Conservation (phyloP, 352 stramenopile species). For the Phytophthora colocasiae region DNA sequence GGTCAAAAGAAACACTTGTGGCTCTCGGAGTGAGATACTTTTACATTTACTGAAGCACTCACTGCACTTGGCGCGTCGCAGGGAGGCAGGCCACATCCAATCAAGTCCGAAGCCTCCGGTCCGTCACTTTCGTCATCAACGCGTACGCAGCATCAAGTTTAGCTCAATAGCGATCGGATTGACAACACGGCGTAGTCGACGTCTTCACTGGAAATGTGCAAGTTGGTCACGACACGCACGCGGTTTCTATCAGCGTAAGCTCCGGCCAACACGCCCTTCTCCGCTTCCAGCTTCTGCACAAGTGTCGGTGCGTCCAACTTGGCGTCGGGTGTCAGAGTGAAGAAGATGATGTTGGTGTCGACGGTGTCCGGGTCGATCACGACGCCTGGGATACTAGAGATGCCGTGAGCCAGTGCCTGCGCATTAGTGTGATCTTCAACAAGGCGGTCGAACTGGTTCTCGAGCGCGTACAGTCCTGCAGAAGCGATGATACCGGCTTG, state of each 20-base stretch:
- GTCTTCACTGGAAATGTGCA: constrained; percentile 74
- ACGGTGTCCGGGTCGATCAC: constrained; percentile 62
- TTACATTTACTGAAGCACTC: constrained; percentile 7
- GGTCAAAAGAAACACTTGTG: constrained; percentile 2
- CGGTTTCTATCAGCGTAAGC: constrained; percentile 69
- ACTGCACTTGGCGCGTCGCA: constrained; percentile 26
- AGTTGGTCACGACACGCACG: constrained; percentile 76
- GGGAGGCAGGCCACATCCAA: constrained; percentile 12
- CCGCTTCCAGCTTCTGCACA: constrained; percentile 58
- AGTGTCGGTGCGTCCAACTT: constrained; percentile 68
- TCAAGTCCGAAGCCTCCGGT: constrained; percentile 9
- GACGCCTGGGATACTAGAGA: constrained; percentile 76
- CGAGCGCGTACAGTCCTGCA: constrained; percentile 92
- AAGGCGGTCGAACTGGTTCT: constrained; percentile 88
- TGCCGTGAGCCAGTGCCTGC: constrained; percentile 64
- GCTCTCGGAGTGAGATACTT: constrained; percentile 13
- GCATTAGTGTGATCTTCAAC: constrained; percentile 86
- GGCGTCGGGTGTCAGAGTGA: constrained; percentile 59
- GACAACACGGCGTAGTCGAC: constrained; percentile 68
- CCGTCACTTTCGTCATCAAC: constrained; percentile 28
- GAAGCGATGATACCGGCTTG: constrained; percentile 95
- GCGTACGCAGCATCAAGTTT: constrained; percentile 10
- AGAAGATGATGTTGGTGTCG: constrained; percentile 93
- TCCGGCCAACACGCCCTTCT: constrained; percentile 78
- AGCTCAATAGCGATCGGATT: constrained; percentile 60